Base-by-base conservation (phyloP, 75 land plant species). In the Picea sitchensis region DNA sequence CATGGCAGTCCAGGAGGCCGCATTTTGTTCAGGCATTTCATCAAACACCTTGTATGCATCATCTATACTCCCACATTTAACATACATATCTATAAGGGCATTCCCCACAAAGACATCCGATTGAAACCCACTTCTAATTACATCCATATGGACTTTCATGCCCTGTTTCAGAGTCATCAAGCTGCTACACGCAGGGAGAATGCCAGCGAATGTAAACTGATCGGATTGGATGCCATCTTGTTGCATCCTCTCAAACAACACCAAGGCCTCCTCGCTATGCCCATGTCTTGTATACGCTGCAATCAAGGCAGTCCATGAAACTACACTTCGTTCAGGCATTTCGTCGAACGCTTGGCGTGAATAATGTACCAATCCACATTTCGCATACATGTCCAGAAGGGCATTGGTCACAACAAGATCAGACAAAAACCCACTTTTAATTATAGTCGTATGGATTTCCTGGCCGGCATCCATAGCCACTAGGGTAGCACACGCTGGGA, bases 41-140 rank as follows among this genome's bases (percentile, higher is more conserved):
- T 61, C 71, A 77, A 93, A 93, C 14, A 91, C 73, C 58, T 61
- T 38, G 58, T 51, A 82, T 23, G 93, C 85, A 34, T 87, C 88
- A 54, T 81, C 83, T 34, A 93, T 34, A 72, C 83, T 58, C 34
- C 90, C 88, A 81, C 93, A 93, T 77, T 89, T 93, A 44, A 89
- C 88, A 78, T 91, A 93, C 93, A 93, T 89, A 44, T 89, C 87
- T 59, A 84, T 80, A 36, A 93, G 83, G 11, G 93, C 79, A 78
- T 83, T 83, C 5, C 82, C 79, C 14, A 87, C 90, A 80, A 84
- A 72, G 58, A 86, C 81, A 41, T 41, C 44, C 44, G 44, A 41
- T 82, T 87, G 84, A 77, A 11, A 76, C 0, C 56, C 47, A 23
- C 84, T 56, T 1, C 84, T 83, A 68, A 60, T 75, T 71, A 38